phyloP scores from a whole-genome alignment of 2,329 filamentous ascomycete genomes.

The Mycocentrospora acerina region DNA sequence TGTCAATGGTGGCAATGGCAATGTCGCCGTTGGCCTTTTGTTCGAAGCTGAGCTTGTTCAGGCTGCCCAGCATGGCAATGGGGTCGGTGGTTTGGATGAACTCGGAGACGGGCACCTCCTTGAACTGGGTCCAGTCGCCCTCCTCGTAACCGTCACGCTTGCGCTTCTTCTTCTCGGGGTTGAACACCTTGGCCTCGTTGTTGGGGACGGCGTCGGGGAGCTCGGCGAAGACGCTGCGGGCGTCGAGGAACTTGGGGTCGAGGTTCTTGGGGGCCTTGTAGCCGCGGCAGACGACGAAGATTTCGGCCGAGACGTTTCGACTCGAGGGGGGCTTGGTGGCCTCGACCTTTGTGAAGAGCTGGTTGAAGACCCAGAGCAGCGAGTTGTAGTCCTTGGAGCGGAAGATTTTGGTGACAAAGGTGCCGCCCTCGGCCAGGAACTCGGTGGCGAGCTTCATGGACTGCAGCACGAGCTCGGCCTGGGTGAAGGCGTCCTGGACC shows the following conservation, averaged over 20 bases:
- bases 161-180: constrained; percentile 94
- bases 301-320: constrained; percentile 94
- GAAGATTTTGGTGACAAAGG: constrained; percentile 97
- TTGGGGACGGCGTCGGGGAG: constrained; percentile 83
- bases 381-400: constrained; percentile 96
- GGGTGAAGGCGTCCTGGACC: constrained; percentile 97
- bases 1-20: constrained; percentile 80
- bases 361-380: constrained; percentile 95
- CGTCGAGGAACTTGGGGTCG: constrained; percentile 89
- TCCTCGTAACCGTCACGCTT: constrained; percentile 98
- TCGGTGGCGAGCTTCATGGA: constrained; percentile 92
- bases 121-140: constrained; percentile 89
- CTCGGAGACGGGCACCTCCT: constrained; percentile 82
- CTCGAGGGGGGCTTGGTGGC: constrained; percentile 96
- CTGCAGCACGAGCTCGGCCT: constrained; percentile 88
- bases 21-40: constrained; percentile 78
- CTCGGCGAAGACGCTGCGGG: constrained; percentile 88
- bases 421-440: constrained; percentile 75
- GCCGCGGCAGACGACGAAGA: constrained; percentile 94
- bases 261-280: constrained; percentile 94
- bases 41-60: constrained; percentile 82
- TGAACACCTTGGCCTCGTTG: constrained; percentile 97
- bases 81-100: constrained; percentile 94
- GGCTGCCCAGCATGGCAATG: constrained; percentile 82
- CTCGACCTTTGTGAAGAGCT: constrained; percentile 92